phyloP scores from a whole-genome alignment of 495 filamentous ascomycete species.

The Pseudoneurospora amorphoporcata region DNA sequence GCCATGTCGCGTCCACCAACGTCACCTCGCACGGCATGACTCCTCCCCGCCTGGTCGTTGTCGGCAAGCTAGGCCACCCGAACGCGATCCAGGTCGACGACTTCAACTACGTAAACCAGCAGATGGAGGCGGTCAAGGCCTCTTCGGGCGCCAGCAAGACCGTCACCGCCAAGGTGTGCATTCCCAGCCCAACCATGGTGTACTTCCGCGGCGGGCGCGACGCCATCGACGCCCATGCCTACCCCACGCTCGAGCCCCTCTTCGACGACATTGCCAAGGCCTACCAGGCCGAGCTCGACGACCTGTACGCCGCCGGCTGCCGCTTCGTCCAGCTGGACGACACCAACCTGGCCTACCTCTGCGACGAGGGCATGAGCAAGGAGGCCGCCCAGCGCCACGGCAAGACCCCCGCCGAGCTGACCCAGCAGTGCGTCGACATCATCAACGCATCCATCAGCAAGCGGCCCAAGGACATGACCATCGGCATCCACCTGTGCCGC shows the following conservation, averaged over 20 bases:
- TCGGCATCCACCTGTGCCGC: slow-evolving; percentile 56
- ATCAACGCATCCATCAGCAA: slow-evolving; percentile 52
- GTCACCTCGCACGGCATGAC: slow-evolving; percentile 31
- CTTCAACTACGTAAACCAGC: slow-evolving; percentile 44
- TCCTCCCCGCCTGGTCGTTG: slow-evolving; percentile 35
- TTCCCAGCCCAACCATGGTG: slow-evolving; percentile 57
- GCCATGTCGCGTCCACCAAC: slow-evolving; percentile 33
- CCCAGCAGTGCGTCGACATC: slow-evolving; percentile 50
- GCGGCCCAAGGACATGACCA: slow-evolving; percentile 49
- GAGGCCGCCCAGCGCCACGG: slow-evolving; percentile 49
- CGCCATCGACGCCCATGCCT: slow-evolving; percentile 43
- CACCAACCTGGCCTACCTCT: slow-evolving; percentile 56
- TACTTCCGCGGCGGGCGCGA: slow-evolving; percentile 55
- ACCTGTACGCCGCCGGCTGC: slow-evolving; percentile 51
- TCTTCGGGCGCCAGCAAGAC: slow-evolving; percentile 11
- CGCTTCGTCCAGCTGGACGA: slow-evolving; percentile 59
- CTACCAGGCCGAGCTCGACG: slow-evolving; percentile 50
- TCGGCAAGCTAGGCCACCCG: slow-evolving; percentile 35
- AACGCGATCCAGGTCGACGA: slow-evolving; percentile 48
- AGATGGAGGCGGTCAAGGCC: slow-evolving; percentile 28
- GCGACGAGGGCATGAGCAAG: slow-evolving; percentile 51
- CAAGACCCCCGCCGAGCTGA: slow-evolving; percentile 43
- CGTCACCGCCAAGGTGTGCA: slow-evolving; percentile 51
- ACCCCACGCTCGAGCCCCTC: slow-evolving; percentile 48
- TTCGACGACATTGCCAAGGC: slow-evolving; percentile 51